These are phyloP conservation scores for Artemisia annua DNA, from an alignment of 129 eudicot species.

Conservation along the genomic window DNA sequence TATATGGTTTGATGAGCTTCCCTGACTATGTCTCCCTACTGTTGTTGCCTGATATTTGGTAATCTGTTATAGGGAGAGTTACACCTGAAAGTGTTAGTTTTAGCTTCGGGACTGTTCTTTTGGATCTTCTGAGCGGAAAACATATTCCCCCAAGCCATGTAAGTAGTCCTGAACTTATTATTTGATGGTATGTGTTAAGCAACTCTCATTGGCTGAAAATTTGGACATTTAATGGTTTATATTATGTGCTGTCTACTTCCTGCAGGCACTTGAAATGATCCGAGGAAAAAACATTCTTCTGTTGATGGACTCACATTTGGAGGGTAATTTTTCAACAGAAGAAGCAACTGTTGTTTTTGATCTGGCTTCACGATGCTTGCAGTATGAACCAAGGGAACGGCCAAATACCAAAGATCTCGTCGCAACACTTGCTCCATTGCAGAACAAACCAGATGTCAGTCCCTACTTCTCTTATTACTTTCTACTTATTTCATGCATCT, in stretches of 20 bases:
- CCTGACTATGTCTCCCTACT: too few relatives aligned
- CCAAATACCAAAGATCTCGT: conserved; percentile 81
- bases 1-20: too few relatives aligned
- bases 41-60: background rate
- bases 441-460: conserved; percentile 71
- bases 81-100: conserved; percentile 88
- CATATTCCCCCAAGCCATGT: conserved; percentile 94
- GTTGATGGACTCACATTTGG: conserved; percentile 92
- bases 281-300: conserved; percentile 81
- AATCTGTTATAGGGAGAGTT: conserved; percentile 62
- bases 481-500: background rate
- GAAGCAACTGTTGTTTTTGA: conserved; percentile 85
- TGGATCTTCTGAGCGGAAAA: conserved; percentile 94
- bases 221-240: background rate
- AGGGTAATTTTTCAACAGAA: conserved; percentile 87
- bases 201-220: background rate
- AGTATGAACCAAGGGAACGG: conserved; percentile 92
- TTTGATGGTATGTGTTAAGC: background rate
- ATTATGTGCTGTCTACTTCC: background rate
- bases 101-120: conserved; percentile 89
- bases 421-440: conserved; percentile 68
- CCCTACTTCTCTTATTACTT: background rate
- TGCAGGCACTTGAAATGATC: conserved; percentile 93
- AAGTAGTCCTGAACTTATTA: conserved; percentile 32
- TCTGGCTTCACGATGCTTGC: conserved; percentile 86